Evolutionary conservation across 1,284 basidiomycete species (phyloP).

Genomic region (Erythrobasidium hasegawianum): DNA sequence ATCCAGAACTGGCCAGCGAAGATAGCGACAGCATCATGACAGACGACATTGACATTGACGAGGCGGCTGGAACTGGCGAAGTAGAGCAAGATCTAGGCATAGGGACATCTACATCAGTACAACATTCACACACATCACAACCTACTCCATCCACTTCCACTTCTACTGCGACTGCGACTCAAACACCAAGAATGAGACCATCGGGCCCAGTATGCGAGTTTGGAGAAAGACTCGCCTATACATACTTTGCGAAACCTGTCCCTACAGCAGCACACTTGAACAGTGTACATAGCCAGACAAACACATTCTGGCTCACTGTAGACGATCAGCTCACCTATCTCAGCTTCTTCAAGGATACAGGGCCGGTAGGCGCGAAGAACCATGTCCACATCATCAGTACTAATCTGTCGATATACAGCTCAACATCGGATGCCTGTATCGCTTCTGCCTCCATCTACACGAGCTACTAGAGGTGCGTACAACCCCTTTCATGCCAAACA

Average conservation of each 20-base stretch:
- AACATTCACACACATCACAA: neutral
- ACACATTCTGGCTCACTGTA: conserved; percentile 56
- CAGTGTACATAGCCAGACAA: conserved; percentile 14
- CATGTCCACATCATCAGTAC: no score
- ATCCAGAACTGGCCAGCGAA: neutral
- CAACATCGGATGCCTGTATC: conserved; percentile 82
- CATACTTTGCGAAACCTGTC: conserved; percentile 40
- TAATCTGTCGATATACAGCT: conserved; percentile 48
- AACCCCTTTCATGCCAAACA: neutral
- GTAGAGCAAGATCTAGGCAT: neutral
- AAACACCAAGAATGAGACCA: conserved; percentile 1
- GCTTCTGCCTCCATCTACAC: conserved; percentile 88
- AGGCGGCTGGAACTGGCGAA: neutral
- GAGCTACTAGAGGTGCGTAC: conserved; percentile 72
- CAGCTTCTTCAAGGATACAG: conserved; percentile 92
- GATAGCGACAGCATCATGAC: conserved; percentile 32
- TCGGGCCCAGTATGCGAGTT: conserved; percentile 34
- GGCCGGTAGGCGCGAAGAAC: conserved; percentile 63
- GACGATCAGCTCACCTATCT: conserved; percentile 89
- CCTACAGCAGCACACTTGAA: conserved; percentile 38
- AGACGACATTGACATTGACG: conserved; percentile 22
- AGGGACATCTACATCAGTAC: neutral
- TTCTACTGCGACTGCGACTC: neutral
- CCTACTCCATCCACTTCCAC: conserved; percentile 23
- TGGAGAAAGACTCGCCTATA: conserved; percentile 39